phyloP scores from a whole-genome alignment of 2,329 filamentous ascomycete species.

The Sporothrix phasma region DNA sequence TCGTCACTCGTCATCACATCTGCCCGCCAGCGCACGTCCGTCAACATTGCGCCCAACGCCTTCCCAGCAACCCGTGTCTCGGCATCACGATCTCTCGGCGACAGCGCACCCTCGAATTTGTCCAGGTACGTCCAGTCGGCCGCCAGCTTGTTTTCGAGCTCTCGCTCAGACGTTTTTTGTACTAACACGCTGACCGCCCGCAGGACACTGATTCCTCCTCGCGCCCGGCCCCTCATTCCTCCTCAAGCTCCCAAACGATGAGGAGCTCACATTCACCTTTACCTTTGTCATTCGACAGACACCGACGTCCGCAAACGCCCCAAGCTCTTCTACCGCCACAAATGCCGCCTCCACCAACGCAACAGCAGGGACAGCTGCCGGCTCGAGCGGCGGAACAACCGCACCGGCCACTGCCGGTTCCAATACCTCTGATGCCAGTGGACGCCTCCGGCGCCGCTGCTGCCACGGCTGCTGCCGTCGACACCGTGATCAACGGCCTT shows the following conservation, averaged over 20 bases:
- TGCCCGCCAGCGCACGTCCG: conserved; percentile 62
- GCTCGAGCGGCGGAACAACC: conserved; percentile 15
- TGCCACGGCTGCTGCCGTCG: conserved; percentile 30
- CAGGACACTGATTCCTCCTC: conserved; percentile 65
- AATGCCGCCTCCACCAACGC: background rate
- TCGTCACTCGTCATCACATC: conserved; percentile 75
- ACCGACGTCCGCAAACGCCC: conserved; percentile 17
- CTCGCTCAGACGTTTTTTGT: too few relatives aligned
- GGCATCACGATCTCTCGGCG: conserved; percentile 61
- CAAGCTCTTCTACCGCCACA: background rate
- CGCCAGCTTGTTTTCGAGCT: background rate
- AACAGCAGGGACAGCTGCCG: conserved; percentile 11
- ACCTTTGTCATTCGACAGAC: conserved; percentile 67
- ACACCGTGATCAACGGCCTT: conserved; percentile 76
- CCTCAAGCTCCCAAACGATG: conserved; percentile 77
- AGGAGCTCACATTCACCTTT: conserved; percentile 88
- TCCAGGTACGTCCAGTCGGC: conserved; percentile 56
- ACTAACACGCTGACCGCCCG: background rate
- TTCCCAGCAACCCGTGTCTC: conserved; percentile 74
- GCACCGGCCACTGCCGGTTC: background rate
- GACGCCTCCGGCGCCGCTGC: conserved; percentile 25
- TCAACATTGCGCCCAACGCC: conserved; percentile 73
- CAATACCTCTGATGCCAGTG: conserved; percentile 37
- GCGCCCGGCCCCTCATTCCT: conserved; percentile 60
- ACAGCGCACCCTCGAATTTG: conserved; percentile 77